These are phyloP conservation scores for Coriolopsis trogii DNA, from an alignment of 1,284 basidiomycete species.

Conservation along the genomic window DNA sequence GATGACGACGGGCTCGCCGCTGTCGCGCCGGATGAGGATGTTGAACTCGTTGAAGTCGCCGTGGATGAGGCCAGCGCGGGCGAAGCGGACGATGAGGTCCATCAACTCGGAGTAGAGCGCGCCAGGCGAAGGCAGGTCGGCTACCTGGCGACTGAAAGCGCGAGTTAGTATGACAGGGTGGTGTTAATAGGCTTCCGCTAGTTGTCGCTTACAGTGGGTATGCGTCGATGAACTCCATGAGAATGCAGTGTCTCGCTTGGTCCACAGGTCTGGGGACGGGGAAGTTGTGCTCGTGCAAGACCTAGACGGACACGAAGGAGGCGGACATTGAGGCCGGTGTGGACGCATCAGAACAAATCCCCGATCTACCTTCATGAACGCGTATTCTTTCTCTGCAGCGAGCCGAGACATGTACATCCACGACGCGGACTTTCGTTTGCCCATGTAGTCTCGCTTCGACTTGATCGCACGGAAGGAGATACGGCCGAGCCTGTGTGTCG, in stretches of 20 bases:
- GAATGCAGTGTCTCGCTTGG: conserved; percentile 91
- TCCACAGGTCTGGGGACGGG: conserved; percentile 95
- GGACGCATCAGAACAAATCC: conserved; percentile 10
- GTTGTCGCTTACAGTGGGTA: conserved; percentile 79
- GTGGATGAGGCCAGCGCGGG: conserved; percentile 92
- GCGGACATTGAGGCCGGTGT: background rate
- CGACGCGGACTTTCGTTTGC: conserved; percentile 92
- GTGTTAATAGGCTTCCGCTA: background rate
- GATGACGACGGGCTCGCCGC: conserved; percentile 89
- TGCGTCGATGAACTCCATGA: conserved; percentile 96
- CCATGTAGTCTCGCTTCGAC: conserved; percentile 95
- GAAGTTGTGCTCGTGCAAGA: conserved; percentile 92
- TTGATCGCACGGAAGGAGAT: conserved; percentile 98
- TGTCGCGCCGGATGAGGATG: conserved; percentile 85
- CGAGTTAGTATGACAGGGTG: background rate
- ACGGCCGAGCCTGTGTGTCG: conserved; percentile 78
- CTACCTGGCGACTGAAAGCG: conserved; percentile 80
- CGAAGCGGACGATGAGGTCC: conserved; percentile 96
- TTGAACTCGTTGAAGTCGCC: conserved; percentile 99
- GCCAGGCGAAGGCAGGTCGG: conserved; percentile 82
- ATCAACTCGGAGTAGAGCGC: conserved; percentile 92
- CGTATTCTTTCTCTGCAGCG: conserved; percentile 96
- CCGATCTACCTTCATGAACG: conserved; percentile 89
- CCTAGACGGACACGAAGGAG: conserved; percentile 46
- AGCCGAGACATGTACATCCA: conserved; percentile 99